Percentiles rank a stretch among this genome's conserved stretches.
Conservation (phyloP, 805 yeast species). For the Ogataea pignaliae region DNA sequence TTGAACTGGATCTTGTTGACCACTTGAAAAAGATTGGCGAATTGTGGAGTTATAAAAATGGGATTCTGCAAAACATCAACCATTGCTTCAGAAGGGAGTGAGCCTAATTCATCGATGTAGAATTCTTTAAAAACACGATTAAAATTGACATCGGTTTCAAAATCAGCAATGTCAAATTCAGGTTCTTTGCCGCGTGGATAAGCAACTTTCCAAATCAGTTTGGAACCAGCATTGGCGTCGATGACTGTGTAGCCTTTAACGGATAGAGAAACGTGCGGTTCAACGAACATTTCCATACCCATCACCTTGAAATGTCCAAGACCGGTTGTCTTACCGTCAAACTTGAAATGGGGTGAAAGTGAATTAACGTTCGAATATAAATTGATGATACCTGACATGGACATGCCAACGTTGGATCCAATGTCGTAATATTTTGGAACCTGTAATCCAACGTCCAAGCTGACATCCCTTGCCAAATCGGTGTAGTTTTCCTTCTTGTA, state of each 20-base stretch:
- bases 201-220: not conserved
- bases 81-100: too few species aligned
- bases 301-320: conserved; percentile 11
- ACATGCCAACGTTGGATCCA: conserved; percentile 5
- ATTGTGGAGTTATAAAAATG: too few species aligned
- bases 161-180: conserved; percentile 11
- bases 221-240: not conserved
- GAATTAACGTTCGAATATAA: conserved; percentile 1
- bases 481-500: conserved; percentile 4
- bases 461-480: conserved; percentile 9
- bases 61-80: too few species aligned
- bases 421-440: conserved; percentile 2
- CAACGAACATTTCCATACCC: conserved; percentile 1
- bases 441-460: not conserved
- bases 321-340: conserved; percentile 11
- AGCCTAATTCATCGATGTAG: too few species aligned
- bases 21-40: too few species aligned
- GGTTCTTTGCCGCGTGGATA: conserved; percentile 7
- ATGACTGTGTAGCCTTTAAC: conserved; percentile 4
- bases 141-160: conserved; percentile 5
- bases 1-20: too few species aligned
- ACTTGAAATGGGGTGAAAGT: conserved; percentile 6
- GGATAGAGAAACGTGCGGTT: conserved; percentile 8
- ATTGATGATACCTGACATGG: conserved; percentile 1
- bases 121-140: too few species aligned